These are phyloP conservation scores for Arabidopsis thaliana DNA, from an alignment of 345 rosid genomes.

Conservation along the genomic window DNA sequence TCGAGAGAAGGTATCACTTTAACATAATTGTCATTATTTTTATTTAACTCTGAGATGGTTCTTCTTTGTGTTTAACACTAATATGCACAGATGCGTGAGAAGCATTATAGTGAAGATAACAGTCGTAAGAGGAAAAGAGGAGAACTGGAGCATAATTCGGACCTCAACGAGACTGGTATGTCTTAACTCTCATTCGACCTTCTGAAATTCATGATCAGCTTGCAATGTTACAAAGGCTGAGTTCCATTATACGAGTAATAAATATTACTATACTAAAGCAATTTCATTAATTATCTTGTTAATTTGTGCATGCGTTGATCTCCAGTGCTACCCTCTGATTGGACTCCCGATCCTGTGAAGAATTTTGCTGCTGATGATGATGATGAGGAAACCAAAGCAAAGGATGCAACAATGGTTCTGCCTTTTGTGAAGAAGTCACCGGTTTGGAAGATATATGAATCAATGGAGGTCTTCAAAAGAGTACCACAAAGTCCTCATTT, in stretches of 20 bases:
- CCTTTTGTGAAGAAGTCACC: constrained; percentile 59
- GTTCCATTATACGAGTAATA: neutral
- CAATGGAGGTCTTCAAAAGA: constrained; percentile 46
- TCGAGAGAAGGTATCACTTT: neutral
- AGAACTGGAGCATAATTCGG: neutral
- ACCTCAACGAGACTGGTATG: constrained; percentile 5
- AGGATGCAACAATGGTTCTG: constrained; percentile 12
- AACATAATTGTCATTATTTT: neutral
- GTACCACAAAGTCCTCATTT: constrained; percentile 71
- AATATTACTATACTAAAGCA: neutral
- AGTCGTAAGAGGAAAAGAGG: constrained; percentile 25
- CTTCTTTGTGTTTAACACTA: neutral
- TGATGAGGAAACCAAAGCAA: constrained; percentile 22
- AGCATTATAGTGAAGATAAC: neutral
- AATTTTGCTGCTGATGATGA: neutral
- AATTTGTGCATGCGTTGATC: neutral
- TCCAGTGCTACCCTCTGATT: constrained; percentile 4
- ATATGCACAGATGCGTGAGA: constrained; percentile 5
- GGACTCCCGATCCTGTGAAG: neutral
- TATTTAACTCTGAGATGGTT: neutral
- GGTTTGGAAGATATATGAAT: constrained; percentile 56
- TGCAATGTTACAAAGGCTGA: constrained; percentile 38
- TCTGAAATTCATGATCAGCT: neutral
- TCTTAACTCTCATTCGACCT: neutral
- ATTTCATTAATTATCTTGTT: neutral